These are phyloP conservation scores for Suhomyces xylopsoci DNA, from an alignment of 805 yeast genomes.

Conservation along the genomic window DNA sequence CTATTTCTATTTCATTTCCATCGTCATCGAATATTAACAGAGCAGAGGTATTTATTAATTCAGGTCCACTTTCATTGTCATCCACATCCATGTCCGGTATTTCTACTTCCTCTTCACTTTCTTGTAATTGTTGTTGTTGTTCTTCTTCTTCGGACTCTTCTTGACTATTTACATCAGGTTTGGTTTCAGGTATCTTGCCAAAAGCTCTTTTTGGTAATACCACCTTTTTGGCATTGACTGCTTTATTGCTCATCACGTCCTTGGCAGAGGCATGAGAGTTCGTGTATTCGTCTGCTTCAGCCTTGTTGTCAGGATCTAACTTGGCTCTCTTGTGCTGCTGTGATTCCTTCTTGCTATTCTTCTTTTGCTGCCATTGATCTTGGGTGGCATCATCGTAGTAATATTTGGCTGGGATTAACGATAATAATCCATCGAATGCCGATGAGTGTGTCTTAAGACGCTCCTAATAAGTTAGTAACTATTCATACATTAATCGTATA, in stretches of 20 bases:
- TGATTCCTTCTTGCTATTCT: constrained; percentile 64
- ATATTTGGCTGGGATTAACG: constrained; percentile 90
- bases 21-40: constrained; percentile 68
- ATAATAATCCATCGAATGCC: constrained; percentile 84
- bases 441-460: constrained; percentile 73
- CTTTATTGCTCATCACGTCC: constrained; percentile 55
- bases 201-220: constrained; percentile 28
- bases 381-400: constrained; percentile 89
- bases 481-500: too few species aligned
- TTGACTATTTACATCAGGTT: constrained; percentile 2
- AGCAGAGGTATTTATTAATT: constrained; percentile 13
- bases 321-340: constrained; percentile 63
- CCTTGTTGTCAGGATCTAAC: constrained; percentile 63
- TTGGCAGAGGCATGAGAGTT: constrained; percentile 51
- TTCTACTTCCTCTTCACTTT: constrained; percentile 5
- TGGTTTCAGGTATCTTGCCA: constrained; percentile 9
- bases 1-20: constrained; percentile 55
- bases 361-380: constrained; percentile 87
- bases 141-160: constrained; percentile 15
- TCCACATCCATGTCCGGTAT: constrained; percentile 19
- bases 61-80: constrained; percentile 13
- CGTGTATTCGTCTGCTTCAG: constrained; percentile 40
- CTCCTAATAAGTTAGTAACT: constrained; percentile 43
- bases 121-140: constrained; percentile 15
- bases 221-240: constrained; percentile 51